A percentile compares a stretch with the other conserved stretches of the same genome.
Conservation (phyloP, 441 rosid genomes). For the Erysimum cheiri region DNA sequence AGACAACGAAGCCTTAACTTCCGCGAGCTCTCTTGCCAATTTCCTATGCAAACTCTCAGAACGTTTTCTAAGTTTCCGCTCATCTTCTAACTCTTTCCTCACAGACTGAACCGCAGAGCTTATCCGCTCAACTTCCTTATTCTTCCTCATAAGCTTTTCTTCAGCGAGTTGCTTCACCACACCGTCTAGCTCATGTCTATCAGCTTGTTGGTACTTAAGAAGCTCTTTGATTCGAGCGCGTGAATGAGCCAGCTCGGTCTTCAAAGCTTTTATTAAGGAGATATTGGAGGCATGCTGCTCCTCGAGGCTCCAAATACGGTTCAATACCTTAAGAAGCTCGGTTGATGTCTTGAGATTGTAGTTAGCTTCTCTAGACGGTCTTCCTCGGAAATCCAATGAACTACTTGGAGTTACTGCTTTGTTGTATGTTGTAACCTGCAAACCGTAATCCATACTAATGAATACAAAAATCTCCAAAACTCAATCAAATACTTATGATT, state of each 20-base stretch:
- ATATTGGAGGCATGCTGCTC: slow-evolving; percentile 83
- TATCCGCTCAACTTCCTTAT: slow-evolving; percentile 71
- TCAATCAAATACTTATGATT: not conserved
- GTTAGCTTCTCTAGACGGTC: slow-evolving; percentile 61
- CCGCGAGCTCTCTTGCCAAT: slow-evolving; percentile 76
- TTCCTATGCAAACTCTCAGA: slow-evolving; percentile 91
- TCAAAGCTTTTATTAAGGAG: slow-evolving; percentile 70
- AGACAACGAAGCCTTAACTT: slow-evolving; percentile 40
- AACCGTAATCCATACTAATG: not conserved
- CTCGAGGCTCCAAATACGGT: slow-evolving; percentile 91
- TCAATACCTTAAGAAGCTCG: slow-evolving; percentile 87
- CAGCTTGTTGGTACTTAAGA: slow-evolving; percentile 72
- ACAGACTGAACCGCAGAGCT: slow-evolving; percentile 69
- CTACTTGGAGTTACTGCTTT: slow-evolving; percentile 79
- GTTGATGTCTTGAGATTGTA: slow-evolving; percentile 89
- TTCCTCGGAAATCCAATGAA: slow-evolving; percentile 72
- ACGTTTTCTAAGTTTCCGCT: slow-evolving; percentile 80
- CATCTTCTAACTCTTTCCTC: slow-evolving; percentile 66
- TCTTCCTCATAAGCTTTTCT: slow-evolving; percentile 69
- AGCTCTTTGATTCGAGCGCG: slow-evolving; percentile 74
- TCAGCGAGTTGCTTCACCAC: slow-evolving; percentile 90
- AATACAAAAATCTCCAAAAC: not conserved
- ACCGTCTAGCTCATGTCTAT: slow-evolving; percentile 74
- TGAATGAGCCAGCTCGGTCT: slow-evolving; percentile 79
- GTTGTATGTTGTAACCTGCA: slow-evolving; percentile 81